These are phyloP conservation scores for Melastoma malabathricum DNA, from an alignment of 345 rosid species.

Conservation along the genomic window DNA sequence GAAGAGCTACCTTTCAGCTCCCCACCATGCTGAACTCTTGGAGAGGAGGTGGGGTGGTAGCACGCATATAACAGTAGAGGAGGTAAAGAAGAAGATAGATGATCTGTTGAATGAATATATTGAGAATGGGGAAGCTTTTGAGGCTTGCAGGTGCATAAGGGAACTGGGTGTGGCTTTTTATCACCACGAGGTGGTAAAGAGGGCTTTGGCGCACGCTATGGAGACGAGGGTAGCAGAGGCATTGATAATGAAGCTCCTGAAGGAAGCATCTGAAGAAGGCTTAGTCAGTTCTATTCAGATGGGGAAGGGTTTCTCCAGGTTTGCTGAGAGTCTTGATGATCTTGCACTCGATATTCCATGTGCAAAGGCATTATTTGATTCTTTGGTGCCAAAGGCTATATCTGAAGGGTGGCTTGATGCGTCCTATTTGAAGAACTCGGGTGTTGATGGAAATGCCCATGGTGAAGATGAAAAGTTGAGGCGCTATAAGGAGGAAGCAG, in stretches of 20 bases:
- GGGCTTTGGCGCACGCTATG: conserved; percentile 81
- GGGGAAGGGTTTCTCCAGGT: conserved; percentile 74
- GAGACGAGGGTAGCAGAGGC: conserved; percentile 61
- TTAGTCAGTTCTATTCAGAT: conserved; percentile 92
- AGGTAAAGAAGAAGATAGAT: conserved; percentile 81
- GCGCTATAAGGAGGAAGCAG: conserved; percentile 63
- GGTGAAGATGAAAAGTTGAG: conserved; percentile 40
- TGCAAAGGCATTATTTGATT: conserved; percentile 51
- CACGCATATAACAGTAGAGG: conserved; percentile 80
- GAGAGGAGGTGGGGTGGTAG: conserved; percentile 99
- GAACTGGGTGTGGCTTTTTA: conserved; percentile 84
- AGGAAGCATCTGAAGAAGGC: conserved; percentile 93
- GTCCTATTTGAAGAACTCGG: conserved; percentile 29
- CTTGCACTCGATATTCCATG: conserved; percentile 93
- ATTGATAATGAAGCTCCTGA: conserved; percentile 54
- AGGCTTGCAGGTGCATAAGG: conserved; percentile 95
- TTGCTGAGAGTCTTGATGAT: conserved; percentile 85
- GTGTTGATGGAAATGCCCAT: conserved; percentile 25
- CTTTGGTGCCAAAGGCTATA: conserved; percentile 52
- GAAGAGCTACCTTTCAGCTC: conserved; percentile 96
- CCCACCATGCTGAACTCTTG: conserved; percentile 96
- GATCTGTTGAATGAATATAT: conserved; percentile 77
- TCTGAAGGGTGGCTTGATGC: conserved; percentile 89
- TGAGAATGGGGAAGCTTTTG: conserved; percentile 69
- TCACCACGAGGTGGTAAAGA: conserved; percentile 98